phyloP scores from a whole-genome alignment of 2,329 filamentous ascomycete genomes.

The Aspergillus unguis region DNA sequence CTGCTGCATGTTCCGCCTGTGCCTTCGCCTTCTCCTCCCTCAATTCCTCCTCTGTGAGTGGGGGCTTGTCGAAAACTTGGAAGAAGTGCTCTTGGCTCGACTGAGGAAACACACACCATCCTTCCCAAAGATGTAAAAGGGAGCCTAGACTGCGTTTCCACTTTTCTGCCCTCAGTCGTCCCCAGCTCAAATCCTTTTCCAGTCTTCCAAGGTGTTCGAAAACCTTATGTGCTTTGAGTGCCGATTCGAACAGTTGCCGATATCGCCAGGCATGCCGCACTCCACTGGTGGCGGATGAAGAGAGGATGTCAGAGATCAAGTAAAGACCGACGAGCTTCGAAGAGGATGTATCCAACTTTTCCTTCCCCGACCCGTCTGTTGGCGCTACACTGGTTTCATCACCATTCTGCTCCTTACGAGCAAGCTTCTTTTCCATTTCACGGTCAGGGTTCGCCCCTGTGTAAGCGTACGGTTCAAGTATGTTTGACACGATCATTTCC shows the following conservation, averaged over 20 bases:
- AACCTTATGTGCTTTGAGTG: slow-evolving; percentile 63
- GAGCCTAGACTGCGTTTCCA: slow-evolving; percentile 74
- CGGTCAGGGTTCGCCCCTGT: slow-evolving; percentile 64
- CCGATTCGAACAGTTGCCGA: slow-evolving; percentile 71
- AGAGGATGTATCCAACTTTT: slow-evolving; percentile 63
- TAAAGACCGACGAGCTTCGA: slow-evolving; percentile 80
- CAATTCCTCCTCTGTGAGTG: slow-evolving; percentile 49
- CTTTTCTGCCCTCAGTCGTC: slow-evolving; percentile 75
- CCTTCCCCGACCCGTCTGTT: slow-evolving; percentile 37
- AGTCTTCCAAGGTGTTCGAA: slow-evolving; percentile 75
- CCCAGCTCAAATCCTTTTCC: slow-evolving; percentile 71
- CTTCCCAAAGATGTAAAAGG: slow-evolving; percentile 67
- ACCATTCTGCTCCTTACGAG: slow-evolving; percentile 33
- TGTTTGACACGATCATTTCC: slow-evolving; percentile 79
- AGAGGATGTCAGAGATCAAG: slow-evolving; percentile 74
- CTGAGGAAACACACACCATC: slow-evolving; percentile 65
- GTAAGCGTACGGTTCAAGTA: slow-evolving; percentile 71
- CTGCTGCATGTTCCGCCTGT: slow-evolving; percentile 38
- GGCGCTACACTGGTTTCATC: slow-evolving; percentile 32
- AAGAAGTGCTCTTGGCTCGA: slow-evolving; percentile 70
- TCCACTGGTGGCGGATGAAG: slow-evolving; percentile 69
- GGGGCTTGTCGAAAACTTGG: slow-evolving; percentile 68
- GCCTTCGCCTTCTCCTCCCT: slow-evolving; percentile 44
- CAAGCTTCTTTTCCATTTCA: slow-evolving; percentile 28
- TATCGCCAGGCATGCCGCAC: slow-evolving; percentile 86